Conservation (phyloP, 352 stramenopile species). For the Phytopythium mirpurense region DNA sequence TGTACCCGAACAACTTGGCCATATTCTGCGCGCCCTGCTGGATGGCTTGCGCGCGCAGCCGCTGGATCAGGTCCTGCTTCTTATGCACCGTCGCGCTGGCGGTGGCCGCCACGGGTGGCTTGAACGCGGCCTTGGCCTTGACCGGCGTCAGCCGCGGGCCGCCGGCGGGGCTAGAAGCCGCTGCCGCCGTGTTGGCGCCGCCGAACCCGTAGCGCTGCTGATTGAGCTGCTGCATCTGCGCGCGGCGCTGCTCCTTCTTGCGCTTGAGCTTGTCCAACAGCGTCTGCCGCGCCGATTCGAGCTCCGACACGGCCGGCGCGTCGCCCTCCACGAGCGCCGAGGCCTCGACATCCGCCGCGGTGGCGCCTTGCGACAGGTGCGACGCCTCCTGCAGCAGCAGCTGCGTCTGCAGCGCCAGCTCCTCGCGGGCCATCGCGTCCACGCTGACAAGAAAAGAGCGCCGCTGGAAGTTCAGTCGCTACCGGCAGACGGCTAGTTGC, state of each 20-base stretch:
- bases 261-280: slow-evolving; percentile 60
- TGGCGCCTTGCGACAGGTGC: slow-evolving; percentile 37
- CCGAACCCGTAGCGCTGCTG: slow-evolving; percentile 34
- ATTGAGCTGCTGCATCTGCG: slow-evolving; percentile 46
- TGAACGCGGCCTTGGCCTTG: slow-evolving; percentile 32
- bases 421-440: slow-evolving; percentile 30
- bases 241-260: slow-evolving; percentile 52
- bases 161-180: background rate
- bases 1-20: slow-evolving; percentile 77
- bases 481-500: no score
- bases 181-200: background rate
- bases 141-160: slow-evolving; percentile 24
- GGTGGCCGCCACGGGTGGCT: slow-evolving; percentile 44
- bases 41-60: slow-evolving; percentile 54
- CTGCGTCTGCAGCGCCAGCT: slow-evolving; percentile 73
- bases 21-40: slow-evolving; percentile 52
- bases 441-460: no score
- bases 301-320: slow-evolving; percentile 28
- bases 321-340: slow-evolving; percentile 15
- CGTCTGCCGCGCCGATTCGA: slow-evolving; percentile 45
- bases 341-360: slow-evolving; percentile 14
- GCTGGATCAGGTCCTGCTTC: slow-evolving; percentile 56
- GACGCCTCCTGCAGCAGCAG: slow-evolving; percentile 72
- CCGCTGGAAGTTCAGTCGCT: no score
- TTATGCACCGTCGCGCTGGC: slow-evolving; percentile 25